Evolutionary conservation across 2,329 filamentous ascomycete genomes (phyloP).

Genomic region (Pyrenochaeta sp.): DNA sequence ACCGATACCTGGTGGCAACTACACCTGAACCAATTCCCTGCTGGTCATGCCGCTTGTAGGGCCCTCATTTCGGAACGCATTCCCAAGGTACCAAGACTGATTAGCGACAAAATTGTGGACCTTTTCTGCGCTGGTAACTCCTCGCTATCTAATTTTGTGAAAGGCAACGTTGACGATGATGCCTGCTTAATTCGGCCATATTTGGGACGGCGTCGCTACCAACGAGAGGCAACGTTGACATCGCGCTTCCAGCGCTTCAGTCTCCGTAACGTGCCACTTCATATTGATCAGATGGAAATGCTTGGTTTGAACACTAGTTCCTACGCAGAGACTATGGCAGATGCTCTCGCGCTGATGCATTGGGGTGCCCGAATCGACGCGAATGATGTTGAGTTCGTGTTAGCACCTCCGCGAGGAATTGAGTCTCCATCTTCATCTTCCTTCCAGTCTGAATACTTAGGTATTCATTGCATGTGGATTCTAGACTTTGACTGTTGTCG

Average conservation of each 20-base stretch:
- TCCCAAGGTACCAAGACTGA: conserved; percentile 13
- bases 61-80: conserved; percentile 18
- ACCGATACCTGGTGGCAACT: conserved; percentile 12
- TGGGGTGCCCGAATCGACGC: conserved; percentile 60
- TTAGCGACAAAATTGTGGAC: conserved; percentile 22
- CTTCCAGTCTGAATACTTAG: conserved; percentile 15
- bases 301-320: conserved; percentile 45
- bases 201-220: conserved; percentile 48
- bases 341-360: conserved; percentile 60
- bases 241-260: conserved; percentile 39
- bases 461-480: conserved; percentile 37
- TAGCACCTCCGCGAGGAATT: conserved; percentile 41
- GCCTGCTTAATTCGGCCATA: conserved; percentile 62
- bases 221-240: conserved; percentile 4
- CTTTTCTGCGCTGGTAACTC: conserved; percentile 19
- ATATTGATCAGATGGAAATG: conserved; percentile 60
- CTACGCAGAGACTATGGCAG: conserved; percentile 59
- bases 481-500: conserved; percentile 70
- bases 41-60: conserved; percentile 16
- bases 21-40: conserved; percentile 14
- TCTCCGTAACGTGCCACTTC: conserved; percentile 58
- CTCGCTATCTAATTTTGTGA: conserved; percentile 13
- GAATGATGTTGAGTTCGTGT: conserved; percentile 65
- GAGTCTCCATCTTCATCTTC: conserved; percentile 3
- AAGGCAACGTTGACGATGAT: conserved; percentile 29